phyloP scores from a whole-genome alignment of 2,329 filamentous ascomycete species.

The Elsinoe australis region DNA sequence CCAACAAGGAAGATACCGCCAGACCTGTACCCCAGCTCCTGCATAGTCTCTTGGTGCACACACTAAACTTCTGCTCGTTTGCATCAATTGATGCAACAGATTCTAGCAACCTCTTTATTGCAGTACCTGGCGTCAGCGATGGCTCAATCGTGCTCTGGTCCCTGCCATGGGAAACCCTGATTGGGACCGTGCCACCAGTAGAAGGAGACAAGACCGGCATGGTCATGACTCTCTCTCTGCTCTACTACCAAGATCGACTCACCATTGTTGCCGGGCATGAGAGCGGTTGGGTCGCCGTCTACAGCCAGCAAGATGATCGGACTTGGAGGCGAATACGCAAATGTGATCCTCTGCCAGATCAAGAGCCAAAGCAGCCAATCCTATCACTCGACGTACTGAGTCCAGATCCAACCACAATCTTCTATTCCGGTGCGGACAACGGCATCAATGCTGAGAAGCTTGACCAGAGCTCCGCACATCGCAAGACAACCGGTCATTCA shows the following conservation, averaged over 20 bases:
- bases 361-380: slow-evolving; percentile 61
- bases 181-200: slow-evolving; percentile 50
- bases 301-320: slow-evolving; percentile 27
- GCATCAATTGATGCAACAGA: slow-evolving; percentile 30
- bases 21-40: slow-evolving; percentile 71
- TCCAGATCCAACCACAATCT: slow-evolving; percentile 48
- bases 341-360: slow-evolving; percentile 26
- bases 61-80: slow-evolving; percentile 91
- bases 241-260: slow-evolving; percentile 40
- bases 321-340: slow-evolving; percentile 4
- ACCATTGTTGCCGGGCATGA: slow-evolving; percentile 74
- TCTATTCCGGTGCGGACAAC: slow-evolving; percentile 78
- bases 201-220: slow-evolving; percentile 53
- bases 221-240: slow-evolving; percentile 72
- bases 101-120: slow-evolving; percentile 50
- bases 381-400: slow-evolving; percentile 51
- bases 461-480: slow-evolving; percentile 28
- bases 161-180: slow-evolving; percentile 65
- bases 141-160: slow-evolving; percentile 70
- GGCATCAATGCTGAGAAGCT: slow-evolving; percentile 69
- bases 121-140: slow-evolving; percentile 57
- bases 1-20: slow-evolving; percentile 54
- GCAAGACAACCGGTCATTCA: slow-evolving; percentile 69
- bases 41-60: slow-evolving; percentile 76
- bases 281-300: slow-evolving; percentile 62